Percentiles rank a stretch among this genome's conserved stretches.
Evolutionary conservation across 164 flowering plant genomes (phyloP).

Genomic region (Aristolochia contorta): DNA sequence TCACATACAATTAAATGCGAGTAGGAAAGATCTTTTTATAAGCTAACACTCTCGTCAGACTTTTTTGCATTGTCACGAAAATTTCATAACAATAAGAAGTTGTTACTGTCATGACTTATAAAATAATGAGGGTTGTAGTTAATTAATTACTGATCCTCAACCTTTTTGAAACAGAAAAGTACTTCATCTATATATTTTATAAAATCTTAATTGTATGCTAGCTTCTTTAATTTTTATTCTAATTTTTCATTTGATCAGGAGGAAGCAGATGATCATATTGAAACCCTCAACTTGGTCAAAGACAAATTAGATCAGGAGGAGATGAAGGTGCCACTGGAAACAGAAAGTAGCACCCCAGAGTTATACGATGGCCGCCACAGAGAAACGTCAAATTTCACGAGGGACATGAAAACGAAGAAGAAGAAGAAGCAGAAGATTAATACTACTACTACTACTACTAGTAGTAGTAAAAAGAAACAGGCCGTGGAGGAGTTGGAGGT

Average conservation of each 20-base stretch:
- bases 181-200: too few species aligned
- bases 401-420: constrained; percentile 12
- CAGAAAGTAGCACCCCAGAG: constrained; percentile 57
- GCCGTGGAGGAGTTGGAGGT: constrained; percentile 36
- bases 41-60: too few species aligned
- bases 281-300: constrained; percentile 16
- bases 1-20: too few species aligned
- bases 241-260: constrained; percentile 18
- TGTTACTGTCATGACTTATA: too few species aligned
- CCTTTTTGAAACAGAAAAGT: too few species aligned
- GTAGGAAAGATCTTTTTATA: too few species aligned
- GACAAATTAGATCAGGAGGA: constrained; percentile 30
- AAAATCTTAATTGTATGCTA: too few species aligned
- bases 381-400: constrained; percentile 21
- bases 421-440: constrained; percentile 16
- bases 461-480: constrained; percentile 9
- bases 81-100: too few species aligned
- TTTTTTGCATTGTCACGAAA: too few species aligned
- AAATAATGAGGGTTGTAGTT: too few species aligned
- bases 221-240: neutral
- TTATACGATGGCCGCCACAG: constrained; percentile 28
- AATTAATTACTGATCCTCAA: too few species aligned
- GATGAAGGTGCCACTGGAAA: constrained; percentile 21
- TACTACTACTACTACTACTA: too few species aligned
- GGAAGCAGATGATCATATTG: constrained; percentile 16